Evolutionary conservation across 345 rosid species (phyloP).

Genomic region (Nephelium lappaceum): DNA sequence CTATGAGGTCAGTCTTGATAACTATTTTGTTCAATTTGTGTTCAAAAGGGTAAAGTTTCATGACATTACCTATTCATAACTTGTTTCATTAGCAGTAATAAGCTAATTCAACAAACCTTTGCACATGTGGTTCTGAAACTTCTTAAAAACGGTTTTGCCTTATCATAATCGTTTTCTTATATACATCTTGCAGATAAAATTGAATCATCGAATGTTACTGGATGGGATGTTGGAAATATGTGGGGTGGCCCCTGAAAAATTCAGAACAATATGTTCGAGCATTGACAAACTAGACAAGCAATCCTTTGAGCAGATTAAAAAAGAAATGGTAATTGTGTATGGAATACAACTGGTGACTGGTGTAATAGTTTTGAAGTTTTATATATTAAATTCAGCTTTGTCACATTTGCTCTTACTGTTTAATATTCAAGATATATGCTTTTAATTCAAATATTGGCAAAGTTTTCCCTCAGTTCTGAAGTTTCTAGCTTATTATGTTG

Average conservation of each 20-base stretch:
- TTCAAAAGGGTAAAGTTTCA: not conserved
- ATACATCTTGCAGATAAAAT: slow-evolving; percentile 58
- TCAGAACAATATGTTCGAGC: slow-evolving; percentile 91
- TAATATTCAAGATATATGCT: not conserved
- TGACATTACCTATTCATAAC: not conserved
- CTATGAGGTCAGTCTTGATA: slow-evolving; percentile 57
- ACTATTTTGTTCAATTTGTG: not conserved
- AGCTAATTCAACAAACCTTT: not conserved
- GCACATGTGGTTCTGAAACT: not conserved
- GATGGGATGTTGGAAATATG: slow-evolving; percentile 97
- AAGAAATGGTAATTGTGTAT: slow-evolving; percentile 70
- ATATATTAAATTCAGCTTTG: not conserved
- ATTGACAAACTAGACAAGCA: slow-evolving; percentile 92
- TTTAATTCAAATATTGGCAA: not conserved
- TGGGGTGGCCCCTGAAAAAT: slow-evolving; percentile 89
- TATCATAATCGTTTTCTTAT: not conserved
- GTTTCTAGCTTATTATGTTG: not conserved
- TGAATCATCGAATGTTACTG: slow-evolving; percentile 85
- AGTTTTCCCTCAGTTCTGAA: not conserved
- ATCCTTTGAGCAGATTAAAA: slow-evolving; percentile 79
- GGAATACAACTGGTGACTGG: not conserved
- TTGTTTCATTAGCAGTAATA: not conserved
- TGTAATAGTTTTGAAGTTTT: slow-evolving; percentile 2
- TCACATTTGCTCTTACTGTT: not conserved
- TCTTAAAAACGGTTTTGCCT: slow-evolving; percentile 6